Evolutionary conservation across 441 rosid species (phyloP), one percentile per base, ranked within the genome.

Genomic region (Erodium texanum): DNA sequence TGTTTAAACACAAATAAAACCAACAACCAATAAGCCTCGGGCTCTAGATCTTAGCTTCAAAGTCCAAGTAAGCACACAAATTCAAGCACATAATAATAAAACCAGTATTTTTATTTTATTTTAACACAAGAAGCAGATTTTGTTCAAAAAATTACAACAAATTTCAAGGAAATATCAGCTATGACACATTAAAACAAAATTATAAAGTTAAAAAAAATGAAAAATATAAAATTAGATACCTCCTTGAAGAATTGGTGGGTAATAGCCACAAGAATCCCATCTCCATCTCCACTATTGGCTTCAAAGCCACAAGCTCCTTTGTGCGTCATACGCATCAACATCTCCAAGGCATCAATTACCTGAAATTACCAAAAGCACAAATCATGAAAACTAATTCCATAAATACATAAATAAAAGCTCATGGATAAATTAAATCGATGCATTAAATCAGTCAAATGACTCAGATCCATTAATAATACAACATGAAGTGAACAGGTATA

Each of bases 231-330:
- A 64, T 65, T 34, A 67, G 72, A 43, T 68, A 84, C 99, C 92
- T 93, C 85, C 64, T 81, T 82, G 68, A 78, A 93, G 80, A 89
- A 96, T 8, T 81, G 82, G 62, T 93, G 98, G 69, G 99, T 97
- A 59, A 93, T 83, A 52, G 89, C 96, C 9, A 93, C 96, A 29
- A 96, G 94, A 79, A 96, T 88, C n/a, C 99, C 99, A 74, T 98
- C 99, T 24, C 99, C 99, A 64, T 96, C 99, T 5, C 99, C 99
- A 14, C 98, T 96, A 73, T 96, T 96, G 24, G 91, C 76, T 74
- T 96, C 99, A 69, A 98, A 96, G 1, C 99, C 99, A 75, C 99
- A 96, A 65, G 99, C 99, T 10, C 99, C 99, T 78, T 98, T 87
- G 70, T 96, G 99, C n/a, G 96, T 1, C 99, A 96, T 96, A 70